Evolutionary conservation across 805 yeast species (phyloP).

Genomic region (Ogataea angusta): DNA sequence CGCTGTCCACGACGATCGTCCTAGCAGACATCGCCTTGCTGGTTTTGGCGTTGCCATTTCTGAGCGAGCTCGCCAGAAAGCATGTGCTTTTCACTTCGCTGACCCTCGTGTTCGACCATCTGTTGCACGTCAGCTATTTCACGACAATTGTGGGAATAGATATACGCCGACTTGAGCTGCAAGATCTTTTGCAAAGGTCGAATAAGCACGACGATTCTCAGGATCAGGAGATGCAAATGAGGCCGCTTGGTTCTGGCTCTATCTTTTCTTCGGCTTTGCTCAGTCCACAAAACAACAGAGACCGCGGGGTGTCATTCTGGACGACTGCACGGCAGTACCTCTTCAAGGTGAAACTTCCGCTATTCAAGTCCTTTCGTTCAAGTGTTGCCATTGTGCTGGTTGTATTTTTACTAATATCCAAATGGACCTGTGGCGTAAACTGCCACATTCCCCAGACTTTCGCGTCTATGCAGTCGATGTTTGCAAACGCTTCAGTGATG

Average conservation of each 20-base stretch:
- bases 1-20: slow-evolving; percentile 36
- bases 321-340: slow-evolving; percentile 30
- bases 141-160: slow-evolving; percentile 67
- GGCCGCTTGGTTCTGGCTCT: slow-evolving; percentile 23
- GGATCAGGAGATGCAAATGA: slow-evolving; percentile 4
- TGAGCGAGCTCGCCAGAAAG: slow-evolving; percentile 32
- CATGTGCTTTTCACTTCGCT: slow-evolving; percentile 45
- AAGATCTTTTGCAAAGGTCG: slow-evolving; percentile 42
- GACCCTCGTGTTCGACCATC: slow-evolving; percentile 55
- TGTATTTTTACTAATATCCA: slow-evolving; percentile 30
- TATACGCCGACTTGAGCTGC: slow-evolving; percentile 57
- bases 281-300: slow-evolving; percentile 1
- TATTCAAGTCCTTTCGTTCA: slow-evolving; percentile 32
- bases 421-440: slow-evolving; percentile 35
- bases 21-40: slow-evolving; percentile 26
- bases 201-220: slow-evolving; percentile 15
- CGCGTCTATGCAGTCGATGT: slow-evolving; percentile 1
- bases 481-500: slow-evolving; percentile 5
- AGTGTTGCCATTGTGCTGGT: slow-evolving; percentile 28
- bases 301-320: slow-evolving; percentile 13
- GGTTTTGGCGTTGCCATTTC: slow-evolving; percentile 27
- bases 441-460: slow-evolving; percentile 1
- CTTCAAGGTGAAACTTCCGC: slow-evolving; percentile 37
- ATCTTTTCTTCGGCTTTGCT: slow-evolving; percentile 21
- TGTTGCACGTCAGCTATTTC: slow-evolving; percentile 61